Base-by-base conservation (phyloP, 306 rosid species). In the Elaeagnus macrophylla region DNA sequence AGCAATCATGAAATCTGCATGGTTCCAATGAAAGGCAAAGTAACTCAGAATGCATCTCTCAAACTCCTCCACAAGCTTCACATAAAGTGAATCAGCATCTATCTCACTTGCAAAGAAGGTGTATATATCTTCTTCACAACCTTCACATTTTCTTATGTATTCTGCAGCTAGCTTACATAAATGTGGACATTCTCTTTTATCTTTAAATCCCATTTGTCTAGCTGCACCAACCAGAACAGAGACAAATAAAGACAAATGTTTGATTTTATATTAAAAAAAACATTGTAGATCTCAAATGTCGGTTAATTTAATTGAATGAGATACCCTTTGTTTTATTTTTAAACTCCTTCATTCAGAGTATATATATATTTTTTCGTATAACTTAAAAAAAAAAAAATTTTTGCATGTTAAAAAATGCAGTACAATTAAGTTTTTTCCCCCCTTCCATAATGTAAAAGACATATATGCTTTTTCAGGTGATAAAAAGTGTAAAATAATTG, bases 31-130 rank as follows among this genome's bases (percentile, higher is more conserved):
- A 65, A 87, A 93, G 16, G 95, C 87, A 64, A 84, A 88, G 72
- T 93, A 93, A 74, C 95, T 93, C 32, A 93, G 94, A 63, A 87
- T 93, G 72, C 99, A 93, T 73, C 96, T 75, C 79, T 93, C 99
- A 61, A 93, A 87, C 76, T 93, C 99, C 70, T 93, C 99, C 45
- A 93, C 89, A 51, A 93, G 99, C 80, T 93, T 93, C 48, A 93
- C 99, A 51, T 69, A 82, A 10, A 93, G 89, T 0, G 99, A 93
- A 87, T 87, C 94, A 0, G 83, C 96, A 53, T 84, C 74, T 0
- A 70, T 93, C 75, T 93, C 95, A 12, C 71, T 56, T 16, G 79
- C 79, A 44, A 87, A 93, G 78, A 78, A 87, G 13, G 85, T 51
- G 45, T 80, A 93, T 40, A 93, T 70, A 48, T 82, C 85, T 51